Percentiles rank a stretch among this genome's conserved stretches.
These are phyloP conservation scores for Solanum etuberosum DNA, from an alignment of 257 asterid genomes.

Conservation along the genomic window DNA sequence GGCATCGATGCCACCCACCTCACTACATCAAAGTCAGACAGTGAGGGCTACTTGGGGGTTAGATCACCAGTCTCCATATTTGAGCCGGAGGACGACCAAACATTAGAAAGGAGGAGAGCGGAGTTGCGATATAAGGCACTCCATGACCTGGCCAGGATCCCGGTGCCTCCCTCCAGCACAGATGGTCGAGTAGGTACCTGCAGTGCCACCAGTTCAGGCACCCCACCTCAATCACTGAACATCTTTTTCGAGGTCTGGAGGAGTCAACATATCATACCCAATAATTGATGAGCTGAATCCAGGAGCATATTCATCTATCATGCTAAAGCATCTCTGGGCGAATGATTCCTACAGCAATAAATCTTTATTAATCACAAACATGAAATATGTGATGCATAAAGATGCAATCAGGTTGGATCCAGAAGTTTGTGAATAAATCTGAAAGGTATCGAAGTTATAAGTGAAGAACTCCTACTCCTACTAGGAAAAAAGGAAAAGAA, in stretches of 20 bases:
- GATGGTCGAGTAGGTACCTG: no score
- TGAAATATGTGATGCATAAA: neutral
- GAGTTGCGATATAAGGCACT: no score
- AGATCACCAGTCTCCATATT: no score
- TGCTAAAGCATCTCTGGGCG: conserved; percentile 69
- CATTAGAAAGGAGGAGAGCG: no score
- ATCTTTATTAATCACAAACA: neutral
- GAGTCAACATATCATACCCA: conserved; percentile 95
- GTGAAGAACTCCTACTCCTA: neutral
- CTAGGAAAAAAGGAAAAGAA: neutral
- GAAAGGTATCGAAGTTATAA: neutral
- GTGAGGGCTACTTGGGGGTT: no score
- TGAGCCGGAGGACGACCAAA: no score
- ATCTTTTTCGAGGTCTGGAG: conserved; percentile 91
- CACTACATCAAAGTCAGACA: no score
- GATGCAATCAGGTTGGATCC: neutral
- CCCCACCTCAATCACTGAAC: no score
- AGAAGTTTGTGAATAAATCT: neutral
- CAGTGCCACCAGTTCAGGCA: no score
- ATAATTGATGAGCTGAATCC: conserved; percentile 75
- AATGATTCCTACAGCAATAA: conserved; percentile 47
- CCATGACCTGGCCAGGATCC: no score
- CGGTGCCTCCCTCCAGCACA: no score
- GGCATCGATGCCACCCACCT: no score
- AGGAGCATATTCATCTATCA: conserved; percentile 88